Conservation (phyloP, 805 yeast species). For the Saccharomycopsis olivae region DNA sequence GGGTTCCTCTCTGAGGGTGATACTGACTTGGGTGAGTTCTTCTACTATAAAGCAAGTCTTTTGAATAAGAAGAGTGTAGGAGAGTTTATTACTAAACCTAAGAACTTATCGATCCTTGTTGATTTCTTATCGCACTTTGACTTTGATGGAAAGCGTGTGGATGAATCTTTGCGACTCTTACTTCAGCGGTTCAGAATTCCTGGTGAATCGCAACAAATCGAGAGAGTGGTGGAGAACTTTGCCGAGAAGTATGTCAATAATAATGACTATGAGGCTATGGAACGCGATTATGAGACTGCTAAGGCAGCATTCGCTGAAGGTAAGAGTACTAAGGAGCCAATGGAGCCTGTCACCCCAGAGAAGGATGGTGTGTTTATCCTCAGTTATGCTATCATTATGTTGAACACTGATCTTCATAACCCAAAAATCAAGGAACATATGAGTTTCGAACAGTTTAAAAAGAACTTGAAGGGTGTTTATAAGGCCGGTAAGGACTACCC, state of each 20-base stretch:
- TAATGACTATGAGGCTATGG: constrained; percentile 30
- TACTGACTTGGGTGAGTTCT: constrained; percentile 49
- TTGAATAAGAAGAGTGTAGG: constrained; percentile 84
- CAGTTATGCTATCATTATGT: constrained; percentile 85
- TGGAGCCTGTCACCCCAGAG: constrained; percentile 51
- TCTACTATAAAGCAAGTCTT: constrained; percentile 69
- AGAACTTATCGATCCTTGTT: constrained; percentile 46
- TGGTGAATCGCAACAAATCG: constrained; percentile 96
- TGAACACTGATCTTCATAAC: constrained; percentile 88
- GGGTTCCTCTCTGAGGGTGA: constrained; percentile 2
- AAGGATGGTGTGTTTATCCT: constrained; percentile 82
- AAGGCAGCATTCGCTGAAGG: constrained; percentile 13
- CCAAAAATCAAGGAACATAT: constrained; percentile 89
- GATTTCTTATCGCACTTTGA: constrained; percentile 64
- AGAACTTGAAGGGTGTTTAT: constrained; percentile 72
- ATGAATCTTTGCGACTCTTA: constrained; percentile 80
- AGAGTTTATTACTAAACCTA: constrained; percentile 71
- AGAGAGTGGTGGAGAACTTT: constrained; percentile 79
- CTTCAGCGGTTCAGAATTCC: constrained; percentile 83
- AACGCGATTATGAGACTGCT: constrained; percentile 18
- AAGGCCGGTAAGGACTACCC: constrained; percentile 69
- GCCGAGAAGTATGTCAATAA: constrained; percentile 69
- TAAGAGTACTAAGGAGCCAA: constrained; percentile 18
- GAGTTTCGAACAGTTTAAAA: constrained; percentile 74
- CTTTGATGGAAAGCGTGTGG: constrained; percentile 71